Conservation (phyloP, 148 eudicot species). For the Nyssa sinensis region DNA sequence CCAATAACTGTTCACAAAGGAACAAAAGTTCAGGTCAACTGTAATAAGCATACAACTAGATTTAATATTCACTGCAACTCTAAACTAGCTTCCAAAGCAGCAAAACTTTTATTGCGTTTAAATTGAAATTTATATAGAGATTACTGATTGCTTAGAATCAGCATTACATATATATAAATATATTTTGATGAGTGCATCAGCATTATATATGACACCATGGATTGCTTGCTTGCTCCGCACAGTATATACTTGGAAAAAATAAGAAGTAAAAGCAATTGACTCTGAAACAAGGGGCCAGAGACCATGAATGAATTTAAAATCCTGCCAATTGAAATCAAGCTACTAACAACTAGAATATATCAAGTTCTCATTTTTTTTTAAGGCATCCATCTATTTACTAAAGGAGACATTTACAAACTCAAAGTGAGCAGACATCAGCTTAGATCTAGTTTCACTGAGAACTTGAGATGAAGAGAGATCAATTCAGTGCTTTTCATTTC, state of each 20-base stretch:
- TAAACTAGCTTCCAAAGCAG: neutral
- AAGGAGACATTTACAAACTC: neutral
- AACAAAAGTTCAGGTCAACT: constrained; percentile 15
- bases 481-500: neutral
- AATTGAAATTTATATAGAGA: neutral
- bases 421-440: neutral
- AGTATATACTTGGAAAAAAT: no score
- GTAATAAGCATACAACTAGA: neutral
- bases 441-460: neutral
- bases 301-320: neutral
- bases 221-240: neutral
- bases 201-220: no score
- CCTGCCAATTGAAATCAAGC: neutral
- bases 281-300: neutral
- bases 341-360: no score
- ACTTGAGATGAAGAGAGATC: neutral
- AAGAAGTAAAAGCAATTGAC: neutral
- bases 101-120: neutral
- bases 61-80: neutral
- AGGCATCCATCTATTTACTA: neutral
- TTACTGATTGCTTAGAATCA: neutral
- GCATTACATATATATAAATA: neutral
- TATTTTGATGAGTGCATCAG: no score
- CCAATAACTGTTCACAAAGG: constrained; percentile 61
- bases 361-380: no score